Evolutionary conservation across 1,284 basidiomycete genomes (phyloP).

Genomic region (Puccinia horiana): DNA sequence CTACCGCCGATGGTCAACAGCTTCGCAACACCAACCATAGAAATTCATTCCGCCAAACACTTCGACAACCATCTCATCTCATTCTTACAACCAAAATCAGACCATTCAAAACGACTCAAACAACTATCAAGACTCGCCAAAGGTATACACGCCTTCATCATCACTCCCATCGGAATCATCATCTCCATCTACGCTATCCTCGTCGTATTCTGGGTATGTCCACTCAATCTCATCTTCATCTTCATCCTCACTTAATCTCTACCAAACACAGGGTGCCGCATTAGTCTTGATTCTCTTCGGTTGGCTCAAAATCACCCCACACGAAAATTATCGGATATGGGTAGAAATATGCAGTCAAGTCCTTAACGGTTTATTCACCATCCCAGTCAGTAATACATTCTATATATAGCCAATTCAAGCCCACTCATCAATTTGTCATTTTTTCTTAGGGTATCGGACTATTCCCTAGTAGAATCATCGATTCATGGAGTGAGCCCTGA

Average conservation of each 20-base stretch:
- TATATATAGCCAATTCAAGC: not conserved
- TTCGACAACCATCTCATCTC: not conserved
- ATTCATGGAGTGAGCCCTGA: constrained; percentile 44
- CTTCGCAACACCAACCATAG: constrained; percentile 21
- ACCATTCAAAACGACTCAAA: not conserved
- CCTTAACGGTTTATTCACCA: constrained; percentile 47
- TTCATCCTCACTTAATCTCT: not conserved
- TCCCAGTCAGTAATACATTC: constrained; percentile 20
- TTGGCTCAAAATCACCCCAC: constrained; percentile 36
- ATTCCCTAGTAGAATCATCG: constrained; percentile 37
- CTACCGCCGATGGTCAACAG: constrained; percentile 24
- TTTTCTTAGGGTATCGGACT: constrained; percentile 28
- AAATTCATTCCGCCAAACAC: not conserved
- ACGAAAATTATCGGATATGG: constrained; percentile 34
- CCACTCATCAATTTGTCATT: not conserved
- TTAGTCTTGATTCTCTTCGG: constrained; percentile 44
- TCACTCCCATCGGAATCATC: constrained; percentile 40
- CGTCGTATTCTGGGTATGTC: constrained; percentile 45
- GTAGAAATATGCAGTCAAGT: constrained; percentile 49
- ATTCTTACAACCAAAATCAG: constrained; percentile 12
- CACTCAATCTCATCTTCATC: not conserved
- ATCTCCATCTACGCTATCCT: constrained; percentile 41
- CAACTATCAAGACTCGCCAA: not conserved
- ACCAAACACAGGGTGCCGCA: constrained; percentile 33
- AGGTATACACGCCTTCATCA: constrained; percentile 15